Evolutionary conservation across 2,329 filamentous ascomycete species (phyloP), one percentile per base, ranked within the genome.

Genomic region (Trichoderma cornu-damae): DNA sequence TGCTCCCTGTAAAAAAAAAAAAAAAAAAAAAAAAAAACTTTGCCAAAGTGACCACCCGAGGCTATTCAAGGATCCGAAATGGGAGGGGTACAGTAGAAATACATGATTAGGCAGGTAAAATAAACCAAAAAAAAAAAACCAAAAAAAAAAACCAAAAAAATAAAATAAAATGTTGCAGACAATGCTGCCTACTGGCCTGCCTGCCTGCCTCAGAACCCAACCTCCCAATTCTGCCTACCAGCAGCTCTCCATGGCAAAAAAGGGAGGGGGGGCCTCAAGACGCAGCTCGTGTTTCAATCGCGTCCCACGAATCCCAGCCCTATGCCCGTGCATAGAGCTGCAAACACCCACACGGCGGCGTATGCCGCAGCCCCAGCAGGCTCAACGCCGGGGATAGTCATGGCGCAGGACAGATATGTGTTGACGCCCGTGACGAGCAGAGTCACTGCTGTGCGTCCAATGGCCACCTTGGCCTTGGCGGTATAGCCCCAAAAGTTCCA

Each of bases 401-500:
- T 77, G 46, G 79, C 81, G 22, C 85, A 82, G 66, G 88, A 82
- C 38, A 91, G 73, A 58, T 86, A 84, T 0, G 83, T 83, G 67
- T 80, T 79, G 44, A 78, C 67, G 11, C 77, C 80, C 3, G 84
- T 85, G 49, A 85, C 75, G 50, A 82, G 66, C 59, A 82, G 75
- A 47, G 85, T 73, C 5, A 83, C 75, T 14, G 76, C 75, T 0
- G 89, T 90, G 57, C 90, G 81, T 61, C 76, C 76, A 42, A 88
- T 79, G 24, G 87, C 77, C 4, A 84, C 78, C 70, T 85, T 86
- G 12, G 81, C 81, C 69, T 82, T 82, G 18, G 74, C 72, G 11
- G 77, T 80, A 70, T 83, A 88, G 34, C 87, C 87, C 81, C 86
- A 90, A 50, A 91, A 66, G 65, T 92, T 90, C 71, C 83, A 86